Base-by-base conservation (phyloP, 768 basidiomycete genomes). In the Termitomyces sp. region DNA sequence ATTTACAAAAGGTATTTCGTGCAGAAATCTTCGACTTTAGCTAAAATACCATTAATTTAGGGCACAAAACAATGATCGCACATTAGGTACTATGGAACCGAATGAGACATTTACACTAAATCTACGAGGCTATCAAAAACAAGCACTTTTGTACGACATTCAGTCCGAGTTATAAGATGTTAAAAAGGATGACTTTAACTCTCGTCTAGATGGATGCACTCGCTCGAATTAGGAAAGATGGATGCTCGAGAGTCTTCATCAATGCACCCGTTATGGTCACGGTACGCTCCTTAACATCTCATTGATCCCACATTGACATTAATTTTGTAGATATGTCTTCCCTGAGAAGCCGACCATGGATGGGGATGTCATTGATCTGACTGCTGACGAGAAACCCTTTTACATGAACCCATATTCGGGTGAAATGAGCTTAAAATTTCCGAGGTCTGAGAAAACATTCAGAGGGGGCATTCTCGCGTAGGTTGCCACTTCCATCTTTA, bases 191-290 rank as follows among this genome's bases (percentile, higher is more conserved):
- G 42, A 32, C 0, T 10, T 22, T 2, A 10, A 52, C 18, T 1
- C 4, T 43, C 26, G 35, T 30, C 33, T 57, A 92, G 91, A 38
- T 98, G 95, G 95, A 94, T 97, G 94, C 75, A 85, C 62, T 88
- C 90, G 3, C 77, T 94, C 54, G 96, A 98, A 72, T 82, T 79
- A 2, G 90, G 90, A 3, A 78, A 84, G 20, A 76, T 78, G 61
- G 84, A 88, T 56, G 90, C 84, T 63, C 80, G 88, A 54, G 81
- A 86, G 67, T 80, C 80, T 14, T 76, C 69, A 16, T 90, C 88
- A 5, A 86, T 98, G 81, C 93, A 98, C 70, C 96, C 96, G 2
- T 72, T 98, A 8, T 98, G 95, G 95, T 88, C 88, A 75, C 84
- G 92, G 93, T 98, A 68, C 44, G 57, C 55, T 53, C 9, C 55